Conservation (phyloP, 140 eudicot genomes). For the Senecio squalidus region DNA sequence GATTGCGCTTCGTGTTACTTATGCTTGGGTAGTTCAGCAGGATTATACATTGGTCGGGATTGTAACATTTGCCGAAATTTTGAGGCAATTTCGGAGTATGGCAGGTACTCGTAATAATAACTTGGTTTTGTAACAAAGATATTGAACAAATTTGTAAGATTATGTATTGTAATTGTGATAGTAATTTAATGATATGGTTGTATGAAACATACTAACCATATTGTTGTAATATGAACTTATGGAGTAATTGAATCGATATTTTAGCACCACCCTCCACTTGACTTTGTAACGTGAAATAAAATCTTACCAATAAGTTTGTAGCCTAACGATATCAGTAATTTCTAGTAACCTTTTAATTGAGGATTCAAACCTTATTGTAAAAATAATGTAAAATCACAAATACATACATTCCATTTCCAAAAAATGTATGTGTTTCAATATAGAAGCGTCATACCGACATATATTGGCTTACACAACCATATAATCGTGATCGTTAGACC, state of each 20-base stretch:
- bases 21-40: constrained; percentile 83
- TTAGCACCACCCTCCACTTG: not conserved
- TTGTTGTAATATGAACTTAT: not conserved
- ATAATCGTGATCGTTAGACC: not conserved
- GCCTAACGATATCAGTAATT: too few species aligned
- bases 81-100: constrained; percentile 52
- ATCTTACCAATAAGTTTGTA: too few species aligned
- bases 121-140: not conserved
- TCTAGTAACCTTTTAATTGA: too few species aligned
- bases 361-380: too few species aligned
- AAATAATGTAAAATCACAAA: too few species aligned
- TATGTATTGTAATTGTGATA: constrained; percentile 4
- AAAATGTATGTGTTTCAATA: too few species aligned
- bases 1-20: constrained; percentile 66
- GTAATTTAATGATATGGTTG: not conserved
- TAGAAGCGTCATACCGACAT: not conserved
- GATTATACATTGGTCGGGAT: constrained; percentile 69
- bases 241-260: too few species aligned
- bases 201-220: too few species aligned
- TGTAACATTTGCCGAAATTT: constrained; percentile 65
- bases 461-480: not conserved
- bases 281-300: too few species aligned
- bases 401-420: too few species aligned
- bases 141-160: constrained; percentile 11
- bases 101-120: constrained; percentile 11